phyloP scores from a whole-genome alignment of 306 rosid species.

The Erythrophleum fordii region DNA sequence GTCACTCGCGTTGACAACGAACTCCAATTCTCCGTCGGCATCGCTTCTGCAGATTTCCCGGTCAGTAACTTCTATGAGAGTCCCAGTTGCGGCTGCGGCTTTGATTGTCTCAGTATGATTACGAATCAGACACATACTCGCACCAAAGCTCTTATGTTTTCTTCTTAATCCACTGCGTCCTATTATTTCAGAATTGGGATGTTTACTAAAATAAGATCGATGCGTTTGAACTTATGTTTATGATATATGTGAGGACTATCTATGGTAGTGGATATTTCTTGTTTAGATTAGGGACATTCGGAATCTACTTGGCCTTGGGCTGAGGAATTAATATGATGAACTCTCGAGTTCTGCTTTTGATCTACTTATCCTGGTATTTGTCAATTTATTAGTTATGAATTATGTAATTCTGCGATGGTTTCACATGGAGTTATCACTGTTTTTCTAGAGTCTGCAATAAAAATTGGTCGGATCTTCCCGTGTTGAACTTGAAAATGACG shows the following conservation, averaged over 20 bases:
- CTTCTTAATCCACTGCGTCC: conserved; percentile 31
- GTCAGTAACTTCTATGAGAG: conserved; percentile 54
- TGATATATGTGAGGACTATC: neutral
- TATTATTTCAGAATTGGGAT: neutral
- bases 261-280: neutral
- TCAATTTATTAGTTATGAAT: neutral
- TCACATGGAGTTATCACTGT: neutral
- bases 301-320: neutral
- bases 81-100: conserved; percentile 64
- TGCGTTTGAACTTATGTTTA: neutral
- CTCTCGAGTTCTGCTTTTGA: neutral
- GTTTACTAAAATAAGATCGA: neutral
- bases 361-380: neutral
- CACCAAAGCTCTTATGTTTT: conserved; percentile 9
- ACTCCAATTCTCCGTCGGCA: conserved; percentile 62
- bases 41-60: conserved; percentile 53
- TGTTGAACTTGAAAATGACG: too few species aligned
- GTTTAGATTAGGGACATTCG: neutral
- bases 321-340: neutral
- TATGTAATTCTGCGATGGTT: too few species aligned
- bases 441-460: neutral
- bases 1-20: conserved; percentile 47
- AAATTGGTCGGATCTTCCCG: neutral
- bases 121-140: neutral
- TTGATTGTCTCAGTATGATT: conserved; percentile 54